Conservation (phyloP, 129 eudicot genomes). For the Calendula officinalis region DNA sequence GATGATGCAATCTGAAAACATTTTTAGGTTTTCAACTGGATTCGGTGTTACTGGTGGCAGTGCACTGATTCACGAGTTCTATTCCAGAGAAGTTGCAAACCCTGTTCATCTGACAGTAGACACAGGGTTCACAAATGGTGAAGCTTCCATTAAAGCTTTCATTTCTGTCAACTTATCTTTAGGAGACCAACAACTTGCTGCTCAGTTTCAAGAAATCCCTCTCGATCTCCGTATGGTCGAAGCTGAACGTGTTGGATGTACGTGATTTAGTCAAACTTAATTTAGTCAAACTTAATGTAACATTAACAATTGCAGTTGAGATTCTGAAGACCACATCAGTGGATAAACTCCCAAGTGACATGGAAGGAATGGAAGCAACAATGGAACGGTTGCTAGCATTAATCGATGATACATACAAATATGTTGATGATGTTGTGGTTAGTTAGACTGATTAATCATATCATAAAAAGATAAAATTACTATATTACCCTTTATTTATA, state of each 20-base stretch:
- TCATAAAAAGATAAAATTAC: background rate
- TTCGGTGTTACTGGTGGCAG: constrained; percentile 90
- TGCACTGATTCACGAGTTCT: constrained; percentile 80
- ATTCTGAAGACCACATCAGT: constrained; percentile 74
- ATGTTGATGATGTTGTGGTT: constrained; percentile 97
- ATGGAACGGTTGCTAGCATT: constrained; percentile 72
- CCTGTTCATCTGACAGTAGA: constrained; percentile 85
- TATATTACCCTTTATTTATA: background rate
- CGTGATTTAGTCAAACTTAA: constrained; percentile 14
- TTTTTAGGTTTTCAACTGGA: constrained; percentile 88
- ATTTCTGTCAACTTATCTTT: constrained; percentile 68
- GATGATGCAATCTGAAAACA: background rate
- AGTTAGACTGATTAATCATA: constrained; percentile 41
- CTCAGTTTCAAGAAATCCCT: constrained; percentile 94
- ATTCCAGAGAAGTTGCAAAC: constrained; percentile 70
- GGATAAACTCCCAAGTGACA: constrained; percentile 83
- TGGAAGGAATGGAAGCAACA: constrained; percentile 95
- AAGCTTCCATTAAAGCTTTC: constrained; percentile 72
- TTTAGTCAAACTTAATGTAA: background rate
- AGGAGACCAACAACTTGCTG: constrained; percentile 87
- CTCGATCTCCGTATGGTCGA: constrained; percentile 81
- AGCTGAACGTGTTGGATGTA: constrained; percentile 96
- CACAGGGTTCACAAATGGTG: constrained; percentile 73
- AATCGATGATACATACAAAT: constrained; percentile 82
- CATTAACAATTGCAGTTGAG: constrained; percentile 51